Evolutionary conservation across 768 basidiomycete genomes (phyloP), one percentile per base, ranked within the genome.

Genomic region (Ramaria sp.): DNA sequence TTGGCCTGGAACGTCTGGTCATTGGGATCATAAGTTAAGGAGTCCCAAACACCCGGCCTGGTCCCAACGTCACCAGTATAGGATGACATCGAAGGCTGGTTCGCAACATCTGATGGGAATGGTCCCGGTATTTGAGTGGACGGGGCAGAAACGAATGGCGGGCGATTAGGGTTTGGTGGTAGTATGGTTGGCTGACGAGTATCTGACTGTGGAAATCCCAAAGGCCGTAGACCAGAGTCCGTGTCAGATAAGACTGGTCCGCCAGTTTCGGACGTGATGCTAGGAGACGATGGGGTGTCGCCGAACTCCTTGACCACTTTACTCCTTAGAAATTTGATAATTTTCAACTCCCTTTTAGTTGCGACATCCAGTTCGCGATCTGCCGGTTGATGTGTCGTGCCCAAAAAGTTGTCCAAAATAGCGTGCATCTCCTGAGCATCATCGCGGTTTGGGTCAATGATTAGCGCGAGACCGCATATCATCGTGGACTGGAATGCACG

Each of bases 401-500:
- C 7, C 60, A 91, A 73, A 68, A 91, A 93, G 3, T 75, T 78
- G 59, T 91, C 88, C 61, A 93, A 69, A 49, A 93, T 88, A 41
- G 78, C 73, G 63, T 87, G 86, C 88, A 93, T 91, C 43, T 73
- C 76, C 4, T 72, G 75, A 4, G 83, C 81, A 63, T 88, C 77
- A 60, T 76, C 73, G 3, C 88, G 89, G 38, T 73, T 81, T 1
- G 88, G 90, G 60, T 92, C 81, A 30, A 92, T 72, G 51, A 88
- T 82, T 51, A 91, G 79, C 66, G 90, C 90, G 52, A 93, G 90
- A 11, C 91, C 87, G 60, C 86, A 84, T 54, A 92, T 86, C 88
- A 93, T 89, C 10, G 88, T 86, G 9, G 87, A 84, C 67, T 91
- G 89, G 69, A 92, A 92, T 64, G 91, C 89, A 56, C 89, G 76